Conservation (phyloP, 495 filamentous ascomycete species). For the Neurospora terricola region DNA sequence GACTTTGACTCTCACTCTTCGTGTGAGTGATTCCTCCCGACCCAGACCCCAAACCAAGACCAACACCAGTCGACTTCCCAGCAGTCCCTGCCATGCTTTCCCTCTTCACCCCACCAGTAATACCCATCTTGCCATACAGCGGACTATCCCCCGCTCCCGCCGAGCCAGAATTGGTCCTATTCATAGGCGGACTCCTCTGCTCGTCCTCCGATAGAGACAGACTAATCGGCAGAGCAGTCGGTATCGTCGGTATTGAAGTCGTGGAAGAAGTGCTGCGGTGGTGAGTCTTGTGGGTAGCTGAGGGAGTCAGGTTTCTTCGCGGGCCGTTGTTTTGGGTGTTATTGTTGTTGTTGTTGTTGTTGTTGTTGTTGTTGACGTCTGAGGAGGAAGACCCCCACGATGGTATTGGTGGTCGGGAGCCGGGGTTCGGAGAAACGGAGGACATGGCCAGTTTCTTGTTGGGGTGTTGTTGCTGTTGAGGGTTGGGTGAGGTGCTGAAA, state of each 20-base stretch:
- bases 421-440: conserved; percentile 8
- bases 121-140: conserved; percentile 5
- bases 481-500: conserved; percentile 6
- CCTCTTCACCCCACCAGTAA: too few species aligned
- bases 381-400: conserved; percentile 11
- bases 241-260: conserved; percentile 6
- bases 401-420: conserved; percentile 16
- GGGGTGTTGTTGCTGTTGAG: conserved; percentile 7
- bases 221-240: conserved; percentile 47
- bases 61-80: too few species aligned
- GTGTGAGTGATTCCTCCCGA: background rate
- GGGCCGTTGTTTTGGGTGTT: background rate
- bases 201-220: conserved; percentile 72
- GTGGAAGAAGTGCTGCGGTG: background rate
- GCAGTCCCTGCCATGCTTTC: too few species aligned
- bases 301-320: background rate
- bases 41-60: background rate
- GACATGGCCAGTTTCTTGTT: conserved; percentile 17
- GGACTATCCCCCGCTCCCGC: conserved; percentile 19
- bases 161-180: conserved; percentile 28
- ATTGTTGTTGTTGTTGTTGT: conserved; percentile 1
- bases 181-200: conserved; percentile 29
- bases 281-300: background rate
- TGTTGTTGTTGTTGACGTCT: conserved; percentile 10
- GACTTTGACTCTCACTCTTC: conserved; percentile 1